Base-by-base conservation (phyloP, 1,139 yeast genomes). In the Magnusiomyces fungicola region DNA sequence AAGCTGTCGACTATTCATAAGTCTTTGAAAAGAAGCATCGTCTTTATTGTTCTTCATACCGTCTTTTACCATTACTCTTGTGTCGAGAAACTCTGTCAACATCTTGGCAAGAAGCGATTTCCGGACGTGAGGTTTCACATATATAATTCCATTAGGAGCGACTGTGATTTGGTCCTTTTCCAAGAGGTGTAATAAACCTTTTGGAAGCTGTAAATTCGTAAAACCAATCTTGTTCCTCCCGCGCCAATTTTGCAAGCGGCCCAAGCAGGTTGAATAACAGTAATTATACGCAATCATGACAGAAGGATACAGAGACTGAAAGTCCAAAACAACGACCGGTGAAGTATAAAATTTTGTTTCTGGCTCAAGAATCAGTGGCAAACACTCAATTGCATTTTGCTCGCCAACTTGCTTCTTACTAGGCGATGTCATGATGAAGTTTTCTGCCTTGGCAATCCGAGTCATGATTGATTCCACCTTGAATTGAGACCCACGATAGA, bases 361-460 rank as follows among this genome's bases (percentile, higher is more conserved):
- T 0, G 98, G 98, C 61, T 92, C 98, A 89, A 92, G 79, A 3
- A 92, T 87, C 50, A 92, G 70, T 0, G 98, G 96, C 7, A 92
- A 79, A 55, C 89, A 84, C 59, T 89, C 96, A 43, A 92, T 69
- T 0, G 97, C 85, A 58, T 82, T 81, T 74, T 90, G 96, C 48
- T 81, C 77, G 59, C 85, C 86, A 0, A 92, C 97, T 54, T 88
- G 88, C 46, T 74, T 71, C 59, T 84, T 83, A 32, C 88, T 80
- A 0, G 98, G 97, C 0, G 97, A 86, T 22, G 83, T 69, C 52
- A 89, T 64, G 40, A 92, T 64, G 49, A 76, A 78, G 60, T 83
- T 83, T 62, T 89, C 96, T 9, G 79, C 72, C 59, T 88, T 88
- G 30, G 94, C 76, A 23, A 92, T 69, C 50, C 98, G 69, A 3